These are phyloP conservation scores for Galerina sulciceps DNA, from an alignment of 768 basidiomycete genomes.

Conservation along the genomic window DNA sequence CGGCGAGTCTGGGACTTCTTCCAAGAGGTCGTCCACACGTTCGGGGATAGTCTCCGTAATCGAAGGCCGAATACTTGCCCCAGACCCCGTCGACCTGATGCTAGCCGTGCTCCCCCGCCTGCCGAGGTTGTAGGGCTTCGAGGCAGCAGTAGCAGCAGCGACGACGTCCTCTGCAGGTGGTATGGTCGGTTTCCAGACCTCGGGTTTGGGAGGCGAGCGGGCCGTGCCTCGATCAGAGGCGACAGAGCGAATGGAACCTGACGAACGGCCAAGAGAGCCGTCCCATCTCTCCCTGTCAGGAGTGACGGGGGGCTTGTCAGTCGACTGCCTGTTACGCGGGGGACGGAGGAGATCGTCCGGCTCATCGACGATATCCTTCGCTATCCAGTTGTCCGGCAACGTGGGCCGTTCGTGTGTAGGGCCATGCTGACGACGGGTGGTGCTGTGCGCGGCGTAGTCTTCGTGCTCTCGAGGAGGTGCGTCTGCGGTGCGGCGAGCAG, in stretches of 20 bases:
- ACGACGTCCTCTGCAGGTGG: slow-evolving; percentile 46
- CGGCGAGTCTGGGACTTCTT: slow-evolving; percentile 9
- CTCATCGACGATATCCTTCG: slow-evolving; percentile 21
- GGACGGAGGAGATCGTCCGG: slow-evolving; percentile 23
- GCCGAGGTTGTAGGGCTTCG: slow-evolving; percentile 44
- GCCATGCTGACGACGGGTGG: slow-evolving; percentile 15
- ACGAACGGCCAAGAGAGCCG: slow-evolving; percentile 21
- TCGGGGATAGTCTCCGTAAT: slow-evolving; percentile 45
- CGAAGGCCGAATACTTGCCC: slow-evolving; percentile 40
- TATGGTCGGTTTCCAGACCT: slow-evolving; percentile 54
- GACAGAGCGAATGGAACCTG: slow-evolving; percentile 33
- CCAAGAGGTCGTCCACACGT: slow-evolving; percentile 28
- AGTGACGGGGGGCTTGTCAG: slow-evolving; percentile 19
- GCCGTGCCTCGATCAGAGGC: slow-evolving; percentile 33
- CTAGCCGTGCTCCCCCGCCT: slow-evolving; percentile 55
- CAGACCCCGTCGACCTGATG: slow-evolving; percentile 47
- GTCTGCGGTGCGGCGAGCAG: not conserved
- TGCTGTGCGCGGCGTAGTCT: slow-evolving; percentile 9
- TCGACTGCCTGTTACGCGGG: slow-evolving; percentile 19
- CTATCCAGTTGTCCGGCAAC: slow-evolving; percentile 13
- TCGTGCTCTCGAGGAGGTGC: slow-evolving; percentile 21
- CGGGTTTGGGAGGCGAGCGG: slow-evolving; percentile 39
- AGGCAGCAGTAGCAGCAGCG: slow-evolving; percentile 10
- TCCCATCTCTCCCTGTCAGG: slow-evolving; percentile 22
- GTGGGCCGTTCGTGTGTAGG: slow-evolving; percentile 15